Base-by-base conservation (phyloP, 2,329 filamentous ascomycete species). In the Xylaria sp. region DNA sequence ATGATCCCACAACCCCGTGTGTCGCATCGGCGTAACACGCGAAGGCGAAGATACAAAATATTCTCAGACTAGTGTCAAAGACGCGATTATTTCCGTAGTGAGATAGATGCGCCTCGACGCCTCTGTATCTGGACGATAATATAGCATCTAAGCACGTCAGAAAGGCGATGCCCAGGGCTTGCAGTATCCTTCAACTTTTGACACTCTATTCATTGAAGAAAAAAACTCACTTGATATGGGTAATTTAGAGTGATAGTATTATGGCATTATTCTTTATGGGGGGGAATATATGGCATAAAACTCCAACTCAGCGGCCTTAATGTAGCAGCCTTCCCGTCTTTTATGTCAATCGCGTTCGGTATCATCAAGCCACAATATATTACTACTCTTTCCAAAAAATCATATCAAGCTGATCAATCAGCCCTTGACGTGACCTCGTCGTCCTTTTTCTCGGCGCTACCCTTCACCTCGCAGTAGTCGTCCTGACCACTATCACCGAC, bases 41-140 rank as follows among this genome's bases (percentile, higher is more conserved):
- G 12, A 81, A 72, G 45, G 72, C 77, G 6, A 75, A 74, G 43
- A 75, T 25, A 20, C 76, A 74, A 34, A 66, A 69, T n/a, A 57
- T 23, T 18, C n/a, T 56, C 20, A 70, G 45, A 2, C 71, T 73
- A 0, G 80, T 81, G 1, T 76, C 65, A 56, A 82, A 78, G 4
- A 71, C 66, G 12, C 74, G 68, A 2, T 70, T 69, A 46, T 80
- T 67, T 1, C 73, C 72, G 1, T 74, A 72, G 70, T 83, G 81
- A 1, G 75, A 75, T 4, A 83, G 66, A 28, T 78, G 72, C 2
- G 85, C 77, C 1, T 80, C 77, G 6, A 83, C 83, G 2, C 83
- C 83, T 18, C 78, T 70, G 66, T 86, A 81, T 20, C 76, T 69
- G 1, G 82, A 84, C 0, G 83, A 82, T 12, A 86, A 76, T n/a